A percentile compares a stretch with the other conserved stretches of the same genome.
These are phyloP conservation scores for Fistulifera solaris DNA, from an alignment of 108 stramenopile genomes.

Conservation along the genomic window DNA sequence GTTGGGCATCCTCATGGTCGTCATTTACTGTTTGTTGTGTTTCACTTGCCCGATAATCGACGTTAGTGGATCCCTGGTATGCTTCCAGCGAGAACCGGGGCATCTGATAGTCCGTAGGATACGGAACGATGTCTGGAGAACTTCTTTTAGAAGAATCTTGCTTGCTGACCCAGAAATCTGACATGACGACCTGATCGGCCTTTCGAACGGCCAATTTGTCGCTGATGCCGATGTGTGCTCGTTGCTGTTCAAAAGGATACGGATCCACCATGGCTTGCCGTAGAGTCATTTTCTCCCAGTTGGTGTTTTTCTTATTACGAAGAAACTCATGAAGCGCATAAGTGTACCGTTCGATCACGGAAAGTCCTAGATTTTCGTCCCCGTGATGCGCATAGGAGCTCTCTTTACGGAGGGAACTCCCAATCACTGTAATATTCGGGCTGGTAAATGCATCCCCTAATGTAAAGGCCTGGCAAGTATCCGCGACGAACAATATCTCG, in stretches of 20 bases:
- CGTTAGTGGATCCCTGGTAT: too few species aligned
- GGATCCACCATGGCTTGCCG: constrained; percentile 33
- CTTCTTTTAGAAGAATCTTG: not conserved
- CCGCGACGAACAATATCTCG: constrained; percentile 74
- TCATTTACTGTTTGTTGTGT: too few species aligned
- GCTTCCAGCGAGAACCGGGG: too few species aligned
- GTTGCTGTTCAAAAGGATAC: constrained; percentile 13
- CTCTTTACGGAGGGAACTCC: constrained; percentile 52
- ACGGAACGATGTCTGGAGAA: too few species aligned
- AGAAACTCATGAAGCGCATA: constrained; percentile 21
- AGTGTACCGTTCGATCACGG: constrained; percentile 76
- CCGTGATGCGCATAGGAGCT: constrained; percentile 76
- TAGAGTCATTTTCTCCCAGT: constrained; percentile 12
- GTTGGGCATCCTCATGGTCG: too few species aligned
- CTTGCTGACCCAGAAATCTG: constrained; percentile 45
- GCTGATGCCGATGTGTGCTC: constrained; percentile 27
- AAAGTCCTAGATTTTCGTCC: constrained; percentile 41
- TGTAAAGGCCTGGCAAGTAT: constrained; percentile 94
- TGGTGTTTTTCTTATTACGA: not conserved
- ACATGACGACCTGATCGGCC: constrained; percentile 23
- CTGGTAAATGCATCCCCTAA: constrained; percentile 45
- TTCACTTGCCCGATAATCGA: too few species aligned
- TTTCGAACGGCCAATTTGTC: constrained; percentile 9
- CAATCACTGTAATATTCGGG: constrained; percentile 68
- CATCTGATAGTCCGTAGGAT: too few species aligned